Evolutionary conservation across 2,329 filamentous ascomycete genomes (phyloP).

Genomic region (Sclerotinia sclerotiorum): DNA sequence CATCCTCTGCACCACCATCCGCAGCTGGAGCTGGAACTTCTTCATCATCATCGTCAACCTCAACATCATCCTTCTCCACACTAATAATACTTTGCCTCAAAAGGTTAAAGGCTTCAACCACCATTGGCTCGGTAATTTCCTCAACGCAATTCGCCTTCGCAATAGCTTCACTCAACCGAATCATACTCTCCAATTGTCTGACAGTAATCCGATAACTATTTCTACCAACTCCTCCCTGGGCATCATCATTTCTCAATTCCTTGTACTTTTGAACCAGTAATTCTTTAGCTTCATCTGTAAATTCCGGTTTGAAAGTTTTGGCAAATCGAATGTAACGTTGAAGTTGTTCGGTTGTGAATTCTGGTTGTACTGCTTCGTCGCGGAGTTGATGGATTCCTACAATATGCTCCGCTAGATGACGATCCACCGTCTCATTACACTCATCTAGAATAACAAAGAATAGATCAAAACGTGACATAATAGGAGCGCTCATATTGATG

Average conservation of each 20-base stretch:
- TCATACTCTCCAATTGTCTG: constrained; percentile 91
- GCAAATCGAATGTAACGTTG: constrained; percentile 98
- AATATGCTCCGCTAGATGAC: constrained; percentile 90
- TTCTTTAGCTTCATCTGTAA: constrained; percentile 82
- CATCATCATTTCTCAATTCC: constrained; percentile 88
- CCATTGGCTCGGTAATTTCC: constrained; percentile 80
- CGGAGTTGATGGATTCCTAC: constrained; percentile 90
- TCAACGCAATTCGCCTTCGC: constrained; percentile 96
- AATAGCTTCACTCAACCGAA: constrained; percentile 94
- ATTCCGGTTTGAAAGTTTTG: constrained; percentile 88
- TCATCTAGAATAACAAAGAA: constrained; percentile 98
- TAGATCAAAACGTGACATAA: constrained; percentile 98
- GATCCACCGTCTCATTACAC: constrained; percentile 88
- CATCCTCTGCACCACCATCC: constrained; percentile 50
- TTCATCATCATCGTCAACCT: constrained; percentile 53
- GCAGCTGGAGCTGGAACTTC: constrained; percentile 40
- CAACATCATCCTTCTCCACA: constrained; percentile 88
- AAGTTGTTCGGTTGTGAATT: constrained; percentile 93
- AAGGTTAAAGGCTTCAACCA: constrained; percentile 87
- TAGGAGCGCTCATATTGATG: constrained; percentile 97
- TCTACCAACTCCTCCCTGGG: constrained; percentile 87
- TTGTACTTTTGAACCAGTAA: constrained; percentile 92
- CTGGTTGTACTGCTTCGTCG: constrained; percentile 86
- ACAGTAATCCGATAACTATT: constrained; percentile 98
- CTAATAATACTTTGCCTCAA: constrained; percentile 94